Conservation (phyloP, 805 yeast genomes). For the Candida sithepensis region DNA sequence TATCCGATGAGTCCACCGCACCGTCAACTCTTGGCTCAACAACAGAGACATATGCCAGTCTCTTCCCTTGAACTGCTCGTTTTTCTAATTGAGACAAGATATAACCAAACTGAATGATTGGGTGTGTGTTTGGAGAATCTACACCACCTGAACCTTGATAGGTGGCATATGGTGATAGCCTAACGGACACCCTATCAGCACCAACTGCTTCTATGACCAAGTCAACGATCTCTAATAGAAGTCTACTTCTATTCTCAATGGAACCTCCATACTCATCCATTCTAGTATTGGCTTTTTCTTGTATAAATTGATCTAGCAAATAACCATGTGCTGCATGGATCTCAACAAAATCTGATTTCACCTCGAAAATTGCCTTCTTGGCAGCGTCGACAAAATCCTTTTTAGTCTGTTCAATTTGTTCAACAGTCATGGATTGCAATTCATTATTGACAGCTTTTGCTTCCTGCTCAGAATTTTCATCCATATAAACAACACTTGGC, state of each 20-base stretch:
- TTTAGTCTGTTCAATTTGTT: slow-evolving; percentile 38
- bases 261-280: slow-evolving; percentile 42
- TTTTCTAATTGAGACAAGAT: slow-evolving; percentile 37
- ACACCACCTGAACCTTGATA: slow-evolving; percentile 39
- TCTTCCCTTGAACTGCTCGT: slow-evolving; percentile 31
- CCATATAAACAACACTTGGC: slow-evolving; percentile 38
- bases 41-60: slow-evolving; percentile 25
- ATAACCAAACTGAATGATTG: slow-evolving; percentile 37
- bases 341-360: slow-evolving; percentile 38
- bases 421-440: slow-evolving; percentile 41
- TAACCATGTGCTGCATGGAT: slow-evolving; percentile 40
- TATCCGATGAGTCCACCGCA: slow-evolving; percentile 1
- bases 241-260: slow-evolving; percentile 40
- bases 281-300: slow-evolving; percentile 31
- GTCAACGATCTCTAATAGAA: slow-evolving; percentile 46
- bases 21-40: slow-evolving; percentile 31
- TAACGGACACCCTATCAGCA: slow-evolving; percentile 42
- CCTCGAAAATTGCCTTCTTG: slow-evolving; percentile 27
- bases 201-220: slow-evolving; percentile 49
- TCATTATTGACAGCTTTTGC: slow-evolving; percentile 39
- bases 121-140: slow-evolving; percentile 30
- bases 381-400: slow-evolving; percentile 45
- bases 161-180: slow-evolving; percentile 46
- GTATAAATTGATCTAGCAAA: slow-evolving; percentile 36
- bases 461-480: slow-evolving; percentile 32